Conservation (phyloP, 352 stramenopile species). For the Phytopythium mirpurense region DNA sequence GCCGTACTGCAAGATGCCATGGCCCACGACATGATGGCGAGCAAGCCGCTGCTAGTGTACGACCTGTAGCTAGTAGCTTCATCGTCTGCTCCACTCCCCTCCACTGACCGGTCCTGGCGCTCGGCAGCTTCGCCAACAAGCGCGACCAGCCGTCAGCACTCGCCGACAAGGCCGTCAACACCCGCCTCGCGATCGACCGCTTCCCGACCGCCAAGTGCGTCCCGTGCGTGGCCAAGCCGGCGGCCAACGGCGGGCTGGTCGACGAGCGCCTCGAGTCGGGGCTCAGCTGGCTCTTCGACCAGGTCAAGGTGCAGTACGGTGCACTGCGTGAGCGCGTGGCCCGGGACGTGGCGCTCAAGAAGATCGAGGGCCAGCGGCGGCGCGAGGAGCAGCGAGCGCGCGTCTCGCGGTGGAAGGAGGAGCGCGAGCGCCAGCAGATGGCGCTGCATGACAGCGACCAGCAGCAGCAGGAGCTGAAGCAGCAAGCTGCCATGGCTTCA, state of each 20-base stretch:
- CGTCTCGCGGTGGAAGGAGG: slow-evolving; percentile 66
- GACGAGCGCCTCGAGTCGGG: slow-evolving; percentile 62
- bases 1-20: slow-evolving; percentile 50
- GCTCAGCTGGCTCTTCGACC: slow-evolving; percentile 67
- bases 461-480: slow-evolving; percentile 10
- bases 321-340: slow-evolving; percentile 40
- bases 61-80: slow-evolving; percentile 9
- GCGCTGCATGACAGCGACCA: slow-evolving; percentile 36
- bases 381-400: slow-evolving; percentile 54
- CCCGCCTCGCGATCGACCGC: slow-evolving; percentile 29
- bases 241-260: slow-evolving; percentile 35
- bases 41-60: slow-evolving; percentile 72
- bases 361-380: slow-evolving; percentile 46
- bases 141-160: slow-evolving; percentile 39
- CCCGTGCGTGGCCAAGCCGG: slow-evolving; percentile 57
- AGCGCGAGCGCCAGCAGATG: slow-evolving; percentile 66
- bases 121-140: slow-evolving; percentile 76
- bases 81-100: neutral
- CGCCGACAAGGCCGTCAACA: slow-evolving; percentile 28
- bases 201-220: slow-evolving; percentile 40
- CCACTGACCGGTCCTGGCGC: neutral
- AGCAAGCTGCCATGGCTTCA: neutral
- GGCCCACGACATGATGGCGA: slow-evolving; percentile 37
- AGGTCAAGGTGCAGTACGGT: slow-evolving; percentile 51
- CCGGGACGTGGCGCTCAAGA: slow-evolving; percentile 46